These are phyloP conservation scores for Nelumbo lutea DNA, from an alignment of 164 flowering plant species.

Conservation along the genomic window DNA sequence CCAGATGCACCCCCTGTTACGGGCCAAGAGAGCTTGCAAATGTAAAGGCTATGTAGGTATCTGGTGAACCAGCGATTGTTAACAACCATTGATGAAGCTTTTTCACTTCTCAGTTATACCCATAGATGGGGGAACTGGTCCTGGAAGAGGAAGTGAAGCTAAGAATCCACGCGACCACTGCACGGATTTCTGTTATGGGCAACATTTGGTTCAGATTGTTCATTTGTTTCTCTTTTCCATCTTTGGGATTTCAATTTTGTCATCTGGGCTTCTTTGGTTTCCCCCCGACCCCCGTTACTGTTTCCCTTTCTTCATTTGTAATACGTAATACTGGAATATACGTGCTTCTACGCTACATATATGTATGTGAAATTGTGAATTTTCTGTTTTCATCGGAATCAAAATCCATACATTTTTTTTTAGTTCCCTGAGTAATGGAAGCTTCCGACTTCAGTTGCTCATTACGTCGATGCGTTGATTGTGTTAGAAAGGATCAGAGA, in stretches of 20 bases:
- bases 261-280: not conserved
- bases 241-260: conserved; percentile 31
- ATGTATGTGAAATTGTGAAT: not conserved
- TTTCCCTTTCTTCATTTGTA: no score
- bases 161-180: not conserved
- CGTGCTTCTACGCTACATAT: not conserved
- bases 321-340: not conserved
- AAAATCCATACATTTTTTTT: not conserved
- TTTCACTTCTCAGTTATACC: not conserved
- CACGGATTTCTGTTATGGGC: conserved; percentile 3
- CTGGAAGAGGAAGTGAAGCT: conserved; percentile 2
- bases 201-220: conserved; percentile 9
- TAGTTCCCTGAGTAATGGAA: not conserved
- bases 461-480: no score
- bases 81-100: conserved; percentile 5
- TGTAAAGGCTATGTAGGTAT: conserved; percentile 2
- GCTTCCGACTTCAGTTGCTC: no score
- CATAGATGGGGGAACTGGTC: not conserved
- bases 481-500: no score
- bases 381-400: not conserved
- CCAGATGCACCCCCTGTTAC: not conserved
- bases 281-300: no score
- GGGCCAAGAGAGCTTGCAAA: conserved; percentile 1
- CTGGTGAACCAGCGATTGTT: not conserved
- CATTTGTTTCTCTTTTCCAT: conserved; percentile 9